phyloP scores from a whole-genome alignment of 2,329 filamentous ascomycete species.

The Fusarium zealandicum region DNA sequence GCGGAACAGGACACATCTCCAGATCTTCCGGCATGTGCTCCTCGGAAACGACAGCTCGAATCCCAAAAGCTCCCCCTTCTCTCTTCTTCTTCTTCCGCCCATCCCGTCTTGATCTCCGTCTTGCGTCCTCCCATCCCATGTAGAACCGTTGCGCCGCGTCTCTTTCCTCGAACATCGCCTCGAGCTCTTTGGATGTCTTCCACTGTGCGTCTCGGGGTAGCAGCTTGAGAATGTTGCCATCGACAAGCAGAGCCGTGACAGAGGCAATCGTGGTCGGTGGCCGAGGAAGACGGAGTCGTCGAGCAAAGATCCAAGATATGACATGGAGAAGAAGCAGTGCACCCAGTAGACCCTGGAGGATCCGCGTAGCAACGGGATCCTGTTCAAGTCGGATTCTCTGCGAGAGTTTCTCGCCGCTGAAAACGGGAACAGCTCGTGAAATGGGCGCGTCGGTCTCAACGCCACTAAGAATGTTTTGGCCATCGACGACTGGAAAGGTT shows the following conservation, averaged over 20 bases:
- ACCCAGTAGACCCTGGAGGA: constrained; percentile 45
- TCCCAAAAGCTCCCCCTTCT: constrained; percentile 31
- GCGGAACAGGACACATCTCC: constrained; percentile 36
- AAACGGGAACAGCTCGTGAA: constrained; percentile 36
- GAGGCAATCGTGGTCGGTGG: constrained; percentile 47
- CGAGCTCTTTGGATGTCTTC: constrained; percentile 33
- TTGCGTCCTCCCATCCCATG: constrained; percentile 31
- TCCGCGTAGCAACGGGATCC: constrained; percentile 44
- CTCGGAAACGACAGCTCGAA: constrained; percentile 23
- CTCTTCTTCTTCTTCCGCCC: constrained; percentile 29
- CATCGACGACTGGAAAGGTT: constrained; percentile 30
- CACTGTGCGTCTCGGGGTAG: constrained; percentile 38
- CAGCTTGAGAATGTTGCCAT: constrained; percentile 47
- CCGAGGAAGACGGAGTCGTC: constrained; percentile 41
- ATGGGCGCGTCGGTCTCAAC: constrained; percentile 32
- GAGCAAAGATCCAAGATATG: constrained; percentile 42
- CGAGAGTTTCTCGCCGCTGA: constrained; percentile 25
- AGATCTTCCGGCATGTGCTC: constrained; percentile 33
- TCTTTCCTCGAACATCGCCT: constrained; percentile 24
- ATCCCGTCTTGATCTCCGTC: constrained; percentile 17
- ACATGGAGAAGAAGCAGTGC: constrained; percentile 40
- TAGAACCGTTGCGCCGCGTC: constrained; percentile 23
- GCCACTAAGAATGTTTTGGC: constrained; percentile 34
- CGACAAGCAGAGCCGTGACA: constrained; percentile 47
- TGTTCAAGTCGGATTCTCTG: constrained; percentile 38